Evolutionary conservation across 2,329 filamentous ascomycete genomes (phyloP), one percentile per base, ranked within the genome.

Genomic region (Phialocephala sp.): DNA sequence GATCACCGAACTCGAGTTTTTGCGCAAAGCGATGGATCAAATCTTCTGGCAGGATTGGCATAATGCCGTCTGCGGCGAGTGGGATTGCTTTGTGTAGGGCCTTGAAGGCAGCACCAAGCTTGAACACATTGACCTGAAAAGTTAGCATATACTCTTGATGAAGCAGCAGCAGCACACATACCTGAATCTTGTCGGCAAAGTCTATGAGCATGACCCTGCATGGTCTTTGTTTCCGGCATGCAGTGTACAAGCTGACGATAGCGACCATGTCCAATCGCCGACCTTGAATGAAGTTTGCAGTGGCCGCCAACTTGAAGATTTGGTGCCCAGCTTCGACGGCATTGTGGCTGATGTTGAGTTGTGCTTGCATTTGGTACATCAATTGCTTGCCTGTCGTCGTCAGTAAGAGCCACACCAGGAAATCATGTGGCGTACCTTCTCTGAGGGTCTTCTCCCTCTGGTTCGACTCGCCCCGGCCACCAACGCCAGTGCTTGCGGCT

Each of bases 151-250:
- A 58, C 15, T 65, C 36, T 18, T 59, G 45, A 43, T 50, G 55
- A n/a, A 41, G 50, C 22, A n/a, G 4, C 62, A 18, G n/a, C 35
- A 57, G 68, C 75, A 71, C 73, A 83, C 81, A 71, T 73, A 83
- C 81, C 76, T 83, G 81, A n/a, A 89, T 80, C 50, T 94, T 84
- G 76, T 99, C 95, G 14, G 95, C 92, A 75, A 99, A 88, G 76
- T 99, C 95, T 77, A 99, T 98, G 52, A 99, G 85, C 90, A 99
- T 94, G 71, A 95, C 85, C 50, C 90, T 91, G 76, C 95, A 97
- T 27, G 89, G 89, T 52, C 87, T 87, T 68, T 92, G 88, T 62
- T 90, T 87, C 67, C 95, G 89, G 75, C 93, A 97, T 15, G 93
- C 93, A 63, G 92, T 90, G 72, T 98, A 99, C 36, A 99, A 84